phyloP scores from a whole-genome alignment of 2,329 filamentous ascomycete genomes.

The Diplodia corticola region DNA sequence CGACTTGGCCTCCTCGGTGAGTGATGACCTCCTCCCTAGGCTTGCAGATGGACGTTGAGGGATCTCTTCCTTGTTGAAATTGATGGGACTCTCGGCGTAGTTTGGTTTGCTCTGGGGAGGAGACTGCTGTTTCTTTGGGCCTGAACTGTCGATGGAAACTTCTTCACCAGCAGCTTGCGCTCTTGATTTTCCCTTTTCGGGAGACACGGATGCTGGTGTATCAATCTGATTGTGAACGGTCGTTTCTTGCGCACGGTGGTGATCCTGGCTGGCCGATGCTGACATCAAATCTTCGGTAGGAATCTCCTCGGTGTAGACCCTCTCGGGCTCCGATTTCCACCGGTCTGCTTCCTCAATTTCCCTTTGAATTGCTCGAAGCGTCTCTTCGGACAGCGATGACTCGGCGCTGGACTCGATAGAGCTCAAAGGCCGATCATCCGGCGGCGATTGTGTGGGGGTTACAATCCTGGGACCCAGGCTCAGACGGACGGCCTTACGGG shows the following conservation, averaged over 20 bases:
- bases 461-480: slow-evolving; percentile 20
- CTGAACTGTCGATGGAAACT: background rate
- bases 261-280: background rate
- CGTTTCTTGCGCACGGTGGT: background rate
- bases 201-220: background rate
- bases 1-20: slow-evolving; percentile 18
- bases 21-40: slow-evolving; percentile 16
- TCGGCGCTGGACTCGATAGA: background rate
- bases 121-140: background rate
- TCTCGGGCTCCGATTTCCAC: slow-evolving; percentile 15
- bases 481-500: slow-evolving; percentile 20
- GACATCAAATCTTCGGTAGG: slow-evolving; percentile 11
- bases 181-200: slow-evolving; percentile 9
- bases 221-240: background rate
- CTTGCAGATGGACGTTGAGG: background rate
- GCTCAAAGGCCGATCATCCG: slow-evolving; percentile 10
- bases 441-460: slow-evolving; percentile 21
- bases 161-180: background rate
- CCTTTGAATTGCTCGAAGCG: background rate
- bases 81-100: slow-evolving; percentile 9
- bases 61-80: slow-evolving; percentile 17
- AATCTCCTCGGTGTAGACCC: slow-evolving; percentile 7
- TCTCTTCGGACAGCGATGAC: background rate
- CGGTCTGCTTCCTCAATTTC: slow-evolving; percentile 12
- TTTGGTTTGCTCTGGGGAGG: background rate